Percentiles rank a stretch among this genome's conserved stretches.
These are phyloP conservation scores for Tetrapisispora phaffii DNA, from an alignment of 805 yeast genomes.

Conservation along the genomic window DNA sequence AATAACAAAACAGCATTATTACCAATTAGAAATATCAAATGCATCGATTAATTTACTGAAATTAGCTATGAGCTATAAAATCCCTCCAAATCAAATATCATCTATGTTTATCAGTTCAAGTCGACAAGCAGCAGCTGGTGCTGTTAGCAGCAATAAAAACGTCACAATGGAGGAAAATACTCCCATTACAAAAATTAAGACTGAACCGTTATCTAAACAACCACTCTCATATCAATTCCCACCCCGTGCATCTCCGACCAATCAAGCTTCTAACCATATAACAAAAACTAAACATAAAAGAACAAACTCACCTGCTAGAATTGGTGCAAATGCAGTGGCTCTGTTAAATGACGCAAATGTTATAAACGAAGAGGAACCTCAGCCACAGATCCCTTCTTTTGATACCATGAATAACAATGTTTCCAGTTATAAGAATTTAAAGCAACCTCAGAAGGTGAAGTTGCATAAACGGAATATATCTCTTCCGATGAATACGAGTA, in stretches of 20 bases:
- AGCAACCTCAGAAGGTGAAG: neutral
- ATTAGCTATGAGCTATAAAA: conserved; percentile 47
- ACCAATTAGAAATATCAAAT: conserved; percentile 52
- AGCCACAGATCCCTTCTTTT: conserved; percentile 1
- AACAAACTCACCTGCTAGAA: conserved; percentile 57
- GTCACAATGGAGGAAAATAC: neutral
- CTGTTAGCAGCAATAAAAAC: neutral
- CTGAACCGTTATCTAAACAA: neutral
- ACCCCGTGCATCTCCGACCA: conserved; percentile 12
- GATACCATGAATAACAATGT: neutral
- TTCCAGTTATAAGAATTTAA: neutral
- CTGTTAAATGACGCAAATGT: conserved; percentile 26
- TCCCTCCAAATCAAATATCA: conserved; percentile 61
- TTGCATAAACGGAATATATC: conserved; percentile 4
- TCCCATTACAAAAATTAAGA: conserved; percentile 1
- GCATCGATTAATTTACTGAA: conserved; percentile 53
- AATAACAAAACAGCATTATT: conserved; percentile 69
- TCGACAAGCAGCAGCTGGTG: neutral
- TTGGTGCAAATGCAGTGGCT: conserved; percentile 67
- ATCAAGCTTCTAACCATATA: conserved; percentile 7
- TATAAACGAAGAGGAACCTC: conserved; percentile 21
- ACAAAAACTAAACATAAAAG: conserved; percentile 21
- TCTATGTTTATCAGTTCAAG: conserved; percentile 34
- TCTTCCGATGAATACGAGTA: conserved; percentile 6
- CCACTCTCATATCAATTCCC: conserved; percentile 18